A percentile compares a stretch with the other conserved stretches of the same genome.
These are phyloP conservation scores for Calamus simplicifolius DNA, from an alignment of 176 grass and related monocot species.

Conservation along the genomic window DNA sequence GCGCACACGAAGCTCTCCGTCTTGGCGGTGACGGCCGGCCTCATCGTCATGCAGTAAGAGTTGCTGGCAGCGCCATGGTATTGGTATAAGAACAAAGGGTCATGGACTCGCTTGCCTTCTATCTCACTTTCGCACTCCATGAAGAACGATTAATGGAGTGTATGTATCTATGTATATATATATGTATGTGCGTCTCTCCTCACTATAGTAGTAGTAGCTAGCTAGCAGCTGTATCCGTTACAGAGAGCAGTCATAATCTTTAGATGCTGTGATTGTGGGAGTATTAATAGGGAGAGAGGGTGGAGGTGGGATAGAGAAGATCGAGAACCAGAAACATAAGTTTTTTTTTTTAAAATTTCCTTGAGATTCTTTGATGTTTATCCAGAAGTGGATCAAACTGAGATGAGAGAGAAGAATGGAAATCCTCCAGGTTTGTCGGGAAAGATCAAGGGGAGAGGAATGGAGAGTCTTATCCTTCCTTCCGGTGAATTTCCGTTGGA, in stretches of 20 bases:
- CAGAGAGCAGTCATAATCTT: no score
- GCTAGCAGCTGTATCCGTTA: no score
- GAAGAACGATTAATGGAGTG: not conserved
- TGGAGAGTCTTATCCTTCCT: no score
- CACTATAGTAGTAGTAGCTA: no score
- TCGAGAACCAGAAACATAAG: not conserved
- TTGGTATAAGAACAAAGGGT: not conserved
- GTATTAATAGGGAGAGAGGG: not conserved
- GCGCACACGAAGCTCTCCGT: not conserved
- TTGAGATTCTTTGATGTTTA: not conserved
- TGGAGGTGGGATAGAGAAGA: not conserved
- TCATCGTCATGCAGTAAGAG: no score
- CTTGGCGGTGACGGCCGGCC: not conserved
- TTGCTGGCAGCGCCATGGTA: no score
- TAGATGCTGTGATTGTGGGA: not conserved
- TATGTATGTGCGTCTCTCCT: no score
- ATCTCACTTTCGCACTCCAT: not conserved
- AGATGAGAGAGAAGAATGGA: not conserved
- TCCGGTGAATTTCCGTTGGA: no score
- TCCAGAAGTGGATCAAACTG: not conserved
- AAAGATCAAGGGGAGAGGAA: not conserved
- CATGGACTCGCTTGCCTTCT: constrained; percentile 4
- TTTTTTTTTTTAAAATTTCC: not conserved
- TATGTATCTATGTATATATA: no score
- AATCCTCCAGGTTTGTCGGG: not conserved